phyloP scores from a whole-genome alignment of 1,284 basidiomycete genomes.

The Tilletia horrida region DNA sequence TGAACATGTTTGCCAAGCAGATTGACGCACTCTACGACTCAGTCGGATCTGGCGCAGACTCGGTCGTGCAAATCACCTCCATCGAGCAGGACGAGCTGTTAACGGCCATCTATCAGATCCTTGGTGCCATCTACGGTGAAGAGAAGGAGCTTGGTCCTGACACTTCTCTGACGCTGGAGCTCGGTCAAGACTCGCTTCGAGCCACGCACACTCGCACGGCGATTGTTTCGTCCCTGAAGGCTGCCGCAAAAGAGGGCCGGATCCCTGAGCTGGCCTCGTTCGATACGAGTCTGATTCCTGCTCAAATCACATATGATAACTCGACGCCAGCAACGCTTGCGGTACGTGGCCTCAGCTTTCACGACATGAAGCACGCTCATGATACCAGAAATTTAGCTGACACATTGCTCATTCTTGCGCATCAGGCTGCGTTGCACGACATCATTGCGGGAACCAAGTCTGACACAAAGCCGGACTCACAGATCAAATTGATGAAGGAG shows the following conservation, averaged over 20 bases:
- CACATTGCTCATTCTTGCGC: not conserved
- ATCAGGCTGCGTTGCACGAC: not conserved
- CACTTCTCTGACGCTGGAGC: slow-evolving; percentile 9
- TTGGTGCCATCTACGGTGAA: not conserved
- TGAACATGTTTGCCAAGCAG: not conserved
- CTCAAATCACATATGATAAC: not conserved
- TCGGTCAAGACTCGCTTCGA: slow-evolving; percentile 10
- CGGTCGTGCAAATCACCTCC: not conserved
- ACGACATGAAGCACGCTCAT: not conserved
- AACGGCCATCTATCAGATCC: not conserved
- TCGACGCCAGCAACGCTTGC: slow-evolving; percentile 5
- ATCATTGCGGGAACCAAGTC: not conserved
- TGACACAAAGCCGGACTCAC: not conserved
- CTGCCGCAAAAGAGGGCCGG: not conserved
- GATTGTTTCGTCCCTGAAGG: not conserved
- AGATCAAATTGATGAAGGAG: not conserved
- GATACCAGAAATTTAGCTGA: not conserved
- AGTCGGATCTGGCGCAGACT: not conserved
- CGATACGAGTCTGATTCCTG: not conserved
- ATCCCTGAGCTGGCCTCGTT: not conserved
- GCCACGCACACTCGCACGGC: slow-evolving; percentile 1
- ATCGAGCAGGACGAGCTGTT: not conserved
- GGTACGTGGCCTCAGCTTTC: not conserved
- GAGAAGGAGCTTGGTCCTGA: not conserved
- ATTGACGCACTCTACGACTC: slow-evolving; percentile 1